Evolutionary conservation across 805 yeast species (phyloP), one percentile per base, ranked within the genome.

Genomic region (Yueomyces sinensis): DNA sequence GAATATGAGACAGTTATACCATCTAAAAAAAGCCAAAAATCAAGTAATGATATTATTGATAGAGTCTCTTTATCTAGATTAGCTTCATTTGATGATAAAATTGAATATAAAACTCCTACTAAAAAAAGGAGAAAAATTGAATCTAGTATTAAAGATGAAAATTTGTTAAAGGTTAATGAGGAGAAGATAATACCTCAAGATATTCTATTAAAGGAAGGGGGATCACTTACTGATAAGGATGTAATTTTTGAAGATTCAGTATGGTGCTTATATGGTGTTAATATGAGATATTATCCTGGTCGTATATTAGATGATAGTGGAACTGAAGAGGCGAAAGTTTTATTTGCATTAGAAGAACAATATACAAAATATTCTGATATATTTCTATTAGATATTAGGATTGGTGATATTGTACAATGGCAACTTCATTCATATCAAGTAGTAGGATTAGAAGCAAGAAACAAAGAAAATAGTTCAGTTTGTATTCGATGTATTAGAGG

Each of bases 401-500:
- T 76, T 14, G 83, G 82, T 3, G 84, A 78, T 41, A 45, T 38
- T 1, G 62, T 78, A 1, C 54, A 56, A 13, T 41, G 65, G 22
- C 52, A 56, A 13, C 54, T 58, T 14, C 46, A 50, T 6, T 49
- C 49, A 5, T 72, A 62, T 43, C 35, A 40, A 5, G 71, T 77
- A 3, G 60, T 66, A 1, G 81, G 76, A 0, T 49, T 77, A 25
- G 58, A 54, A 27, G 30, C 31, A 9, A 13, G 15, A 6, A 6
- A 9, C 7, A 33, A 31, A 9, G 9, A 34, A 3, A 38, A 43
- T 2, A 45, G 51, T 6, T 41, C 39, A 7, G 44, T 50, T 14
- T 41, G 42, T 1, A 63, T 76, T 5, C 52, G 62, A 32, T 77
- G 84, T 47, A 61, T 74, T 37, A 58, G 84, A 41, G 86, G 86